Conservation (phyloP, 768 basidiomycete species). For the Suillus luteus region DNA sequence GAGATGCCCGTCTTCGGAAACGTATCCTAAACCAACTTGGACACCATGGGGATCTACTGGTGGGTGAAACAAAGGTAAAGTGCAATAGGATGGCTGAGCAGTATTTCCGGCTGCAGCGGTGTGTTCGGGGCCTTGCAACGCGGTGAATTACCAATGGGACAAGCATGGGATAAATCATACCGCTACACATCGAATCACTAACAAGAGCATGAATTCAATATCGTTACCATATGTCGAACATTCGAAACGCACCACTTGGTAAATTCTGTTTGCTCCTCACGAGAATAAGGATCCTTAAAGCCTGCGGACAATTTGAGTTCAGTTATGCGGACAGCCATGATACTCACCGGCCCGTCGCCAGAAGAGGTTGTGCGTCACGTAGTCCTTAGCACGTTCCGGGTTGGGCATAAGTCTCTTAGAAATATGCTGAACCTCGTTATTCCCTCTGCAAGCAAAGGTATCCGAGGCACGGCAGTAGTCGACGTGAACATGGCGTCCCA, state of each 20-base stretch:
- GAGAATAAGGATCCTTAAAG: conserved; percentile 64
- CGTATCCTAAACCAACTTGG: conserved; percentile 41
- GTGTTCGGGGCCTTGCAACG: conserved; percentile 52
- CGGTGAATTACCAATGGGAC: not conserved
- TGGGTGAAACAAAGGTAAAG: conserved; percentile 54
- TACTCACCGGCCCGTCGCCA: conserved; percentile 59
- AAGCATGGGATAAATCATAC: conserved; percentile 24
- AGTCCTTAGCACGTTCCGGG: conserved; percentile 51
- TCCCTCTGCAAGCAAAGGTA: conserved; percentile 39
- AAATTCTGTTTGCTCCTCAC: conserved; percentile 55
- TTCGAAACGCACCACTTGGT: conserved; percentile 14
- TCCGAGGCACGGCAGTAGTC: conserved; percentile 52
- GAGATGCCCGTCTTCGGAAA: conserved; percentile 59
- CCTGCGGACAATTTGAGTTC: conserved; percentile 34
- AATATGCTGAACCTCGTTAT: conserved; percentile 50
- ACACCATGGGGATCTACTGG: conserved; percentile 31
- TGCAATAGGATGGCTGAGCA: conserved; percentile 55
- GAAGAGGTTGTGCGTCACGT: conserved; percentile 52
- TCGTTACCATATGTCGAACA: not conserved
- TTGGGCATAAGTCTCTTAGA: conserved; percentile 44
- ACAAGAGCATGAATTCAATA: not conserved
- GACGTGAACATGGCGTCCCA: conserved; percentile 60
- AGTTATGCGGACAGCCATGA: too few relatives aligned
- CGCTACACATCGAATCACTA: conserved; percentile 55
- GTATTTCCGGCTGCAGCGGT: conserved; percentile 36